phyloP scores from a whole-genome alignment of 257 asterid genomes.

The Catharanthus roseus region DNA sequence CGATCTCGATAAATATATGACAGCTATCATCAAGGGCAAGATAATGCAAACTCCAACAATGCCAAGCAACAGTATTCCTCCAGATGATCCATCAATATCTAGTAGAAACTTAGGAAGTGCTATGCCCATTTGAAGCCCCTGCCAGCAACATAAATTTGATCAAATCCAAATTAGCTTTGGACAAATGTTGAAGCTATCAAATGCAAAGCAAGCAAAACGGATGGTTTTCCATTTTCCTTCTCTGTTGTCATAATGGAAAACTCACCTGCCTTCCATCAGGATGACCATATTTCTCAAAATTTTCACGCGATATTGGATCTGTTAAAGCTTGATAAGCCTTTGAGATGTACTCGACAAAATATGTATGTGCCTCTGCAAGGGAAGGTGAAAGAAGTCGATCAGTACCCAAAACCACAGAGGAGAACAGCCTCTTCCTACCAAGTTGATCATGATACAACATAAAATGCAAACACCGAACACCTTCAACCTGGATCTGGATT shows the following conservation, averaged over 20 bases:
- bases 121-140: slow-evolving; percentile 99
- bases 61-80: slow-evolving; percentile 88
- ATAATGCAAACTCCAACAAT: slow-evolving; percentile 96
- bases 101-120: slow-evolving; percentile 94
- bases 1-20: slow-evolving; percentile 85
- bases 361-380: slow-evolving; percentile 81
- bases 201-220: background rate
- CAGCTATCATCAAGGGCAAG: slow-evolving; percentile 82
- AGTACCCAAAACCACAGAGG: slow-evolving; percentile 14
- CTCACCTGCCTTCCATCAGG: slow-evolving; percentile 99
- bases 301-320: slow-evolving; percentile 93
- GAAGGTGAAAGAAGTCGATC: slow-evolving; percentile 21
- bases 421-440: slow-evolving; percentile 13
- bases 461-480: slow-evolving; percentile 36
- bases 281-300: slow-evolving; percentile 96
- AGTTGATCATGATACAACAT: slow-evolving; percentile 5
- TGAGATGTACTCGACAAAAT: slow-evolving; percentile 81
- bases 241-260: slow-evolving; percentile 7
- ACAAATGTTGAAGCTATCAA: background rate
- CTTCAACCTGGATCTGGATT: slow-evolving; percentile 99
- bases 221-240: background rate
- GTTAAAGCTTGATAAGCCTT: slow-evolving; percentile 99
- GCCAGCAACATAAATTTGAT: slow-evolving; percentile 16
- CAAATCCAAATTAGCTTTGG: background rate
- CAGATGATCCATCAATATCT: slow-evolving; percentile 89